These are phyloP conservation scores for Solanum aculeatissimum DNA, from an alignment of 305 asterid species.

Conservation along the genomic window DNA sequence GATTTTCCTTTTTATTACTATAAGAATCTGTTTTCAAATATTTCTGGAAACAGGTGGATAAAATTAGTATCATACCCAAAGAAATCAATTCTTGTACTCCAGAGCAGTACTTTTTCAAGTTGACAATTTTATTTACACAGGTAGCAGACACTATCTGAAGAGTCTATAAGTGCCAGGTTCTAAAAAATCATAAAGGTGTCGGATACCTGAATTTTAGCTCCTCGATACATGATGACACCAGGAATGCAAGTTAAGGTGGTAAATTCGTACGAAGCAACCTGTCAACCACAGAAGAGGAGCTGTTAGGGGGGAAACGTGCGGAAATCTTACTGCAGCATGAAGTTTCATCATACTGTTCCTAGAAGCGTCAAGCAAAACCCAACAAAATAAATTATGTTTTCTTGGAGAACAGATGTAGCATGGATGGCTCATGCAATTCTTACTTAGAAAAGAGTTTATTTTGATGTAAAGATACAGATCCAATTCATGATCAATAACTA, in stretches of 20 bases:
- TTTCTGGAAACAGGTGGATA: background rate
- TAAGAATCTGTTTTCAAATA: background rate
- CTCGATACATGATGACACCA: constrained; percentile 88
- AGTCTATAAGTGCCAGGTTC: background rate
- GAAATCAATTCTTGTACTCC: background rate
- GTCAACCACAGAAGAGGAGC: constrained; percentile 11
- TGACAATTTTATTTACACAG: background rate
- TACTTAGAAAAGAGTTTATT: background rate
- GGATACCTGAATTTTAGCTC: constrained; percentile 92
- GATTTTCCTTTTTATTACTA: background rate
- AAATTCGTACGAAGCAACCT: constrained; percentile 98
- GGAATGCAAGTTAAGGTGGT: constrained; percentile 98
- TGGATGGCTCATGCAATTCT: background rate
- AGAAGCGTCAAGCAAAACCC: background rate
- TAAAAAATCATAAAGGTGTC: background rate
- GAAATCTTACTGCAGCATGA: background rate
- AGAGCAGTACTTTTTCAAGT: background rate
- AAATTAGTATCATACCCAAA: background rate
- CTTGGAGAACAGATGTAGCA: background rate
- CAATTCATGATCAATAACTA: background rate
- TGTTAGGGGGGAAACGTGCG: background rate
- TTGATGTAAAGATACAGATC: background rate
- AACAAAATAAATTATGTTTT: background rate
- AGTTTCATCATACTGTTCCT: background rate
- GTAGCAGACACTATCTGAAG: background rate